Conservation (phyloP, 2,329 filamentous ascomycete genomes). For the Exserohilum rostratum region DNA sequence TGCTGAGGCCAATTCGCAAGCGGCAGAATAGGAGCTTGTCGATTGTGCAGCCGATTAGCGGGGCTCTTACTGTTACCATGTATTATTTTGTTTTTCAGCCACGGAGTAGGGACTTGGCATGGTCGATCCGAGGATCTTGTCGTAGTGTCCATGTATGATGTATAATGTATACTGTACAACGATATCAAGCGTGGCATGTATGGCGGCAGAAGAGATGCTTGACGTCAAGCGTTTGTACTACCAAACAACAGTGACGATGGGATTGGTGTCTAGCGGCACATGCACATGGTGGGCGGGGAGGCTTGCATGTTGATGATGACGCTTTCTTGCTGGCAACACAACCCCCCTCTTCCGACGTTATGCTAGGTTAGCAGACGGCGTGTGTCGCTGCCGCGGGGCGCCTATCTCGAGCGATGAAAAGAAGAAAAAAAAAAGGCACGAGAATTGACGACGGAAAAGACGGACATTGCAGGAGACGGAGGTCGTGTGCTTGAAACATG, state of each 20-base stretch:
- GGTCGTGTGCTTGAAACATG: conserved; percentile 1
- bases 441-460: neutral
- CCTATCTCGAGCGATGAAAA: neutral
- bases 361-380: neutral
- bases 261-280: neutral
- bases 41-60: neutral
- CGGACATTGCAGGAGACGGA: neutral
- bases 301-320: neutral
- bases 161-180: neutral
- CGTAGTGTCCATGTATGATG: conserved; percentile 1
- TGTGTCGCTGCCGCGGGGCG: conserved; percentile 4
- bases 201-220: neutral
- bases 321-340: neutral
- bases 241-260: neutral
- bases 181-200: neutral
- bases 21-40: conserved; percentile 1
- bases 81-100: conserved; percentile 4
- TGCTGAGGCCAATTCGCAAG: conserved; percentile 11
- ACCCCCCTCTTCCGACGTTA: neutral
- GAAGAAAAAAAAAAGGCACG: neutral
- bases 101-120: conserved; percentile 1
- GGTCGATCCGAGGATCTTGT: neutral
- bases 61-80: neutral
- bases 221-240: neutral
- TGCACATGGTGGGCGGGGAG: neutral